Evolutionary conservation across 2,329 filamentous ascomycete genomes (phyloP).

Genomic region (Fusarium tuaranense): DNA sequence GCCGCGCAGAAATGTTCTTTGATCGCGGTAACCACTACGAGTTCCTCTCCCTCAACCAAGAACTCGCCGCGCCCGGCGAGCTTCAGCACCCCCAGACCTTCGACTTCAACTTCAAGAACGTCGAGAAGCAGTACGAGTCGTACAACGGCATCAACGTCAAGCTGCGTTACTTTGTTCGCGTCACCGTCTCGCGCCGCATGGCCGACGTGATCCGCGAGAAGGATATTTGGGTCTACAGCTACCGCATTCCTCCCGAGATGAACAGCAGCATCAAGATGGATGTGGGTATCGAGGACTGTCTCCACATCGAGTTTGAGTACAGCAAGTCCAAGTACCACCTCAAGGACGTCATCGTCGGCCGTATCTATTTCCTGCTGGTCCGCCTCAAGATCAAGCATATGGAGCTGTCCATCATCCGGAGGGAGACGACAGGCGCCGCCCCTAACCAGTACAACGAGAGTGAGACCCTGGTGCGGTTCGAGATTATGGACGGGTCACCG

Average conservation of each 20-base stretch:
- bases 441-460: conserved; percentile 99
- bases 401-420: conserved; percentile 96
- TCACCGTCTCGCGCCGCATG: conserved; percentile 97
- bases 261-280: conserved; percentile 99
- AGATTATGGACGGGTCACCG: conserved; percentile 99
- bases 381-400: conserved; percentile 99
- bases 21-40: conserved; percentile 99
- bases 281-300: conserved; percentile 97
- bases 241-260: conserved; percentile 97
- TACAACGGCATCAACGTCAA: conserved; percentile 99
- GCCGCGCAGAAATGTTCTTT: conserved; percentile 92
- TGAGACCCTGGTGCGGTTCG: conserved; percentile 96
- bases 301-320: conserved; percentile 99
- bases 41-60: conserved; percentile 96
- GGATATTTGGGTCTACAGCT: conserved; percentile 99
- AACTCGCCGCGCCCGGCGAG: conserved; percentile 95
- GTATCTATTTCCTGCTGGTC: conserved; percentile 98
- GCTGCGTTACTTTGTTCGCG: conserved; percentile 96
- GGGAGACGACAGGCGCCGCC: conserved; percentile 95
- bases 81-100: conserved; percentile 99
- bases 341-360: conserved; percentile 97
- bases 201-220: conserved; percentile 98
- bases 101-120: conserved; percentile 99
- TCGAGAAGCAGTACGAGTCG: conserved; percentile 99
- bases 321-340: conserved; percentile 99